These are phyloP conservation scores for Aspergillus quadricinctus DNA, from an alignment of 2,329 filamentous ascomycete species.

Conservation along the genomic window DNA sequence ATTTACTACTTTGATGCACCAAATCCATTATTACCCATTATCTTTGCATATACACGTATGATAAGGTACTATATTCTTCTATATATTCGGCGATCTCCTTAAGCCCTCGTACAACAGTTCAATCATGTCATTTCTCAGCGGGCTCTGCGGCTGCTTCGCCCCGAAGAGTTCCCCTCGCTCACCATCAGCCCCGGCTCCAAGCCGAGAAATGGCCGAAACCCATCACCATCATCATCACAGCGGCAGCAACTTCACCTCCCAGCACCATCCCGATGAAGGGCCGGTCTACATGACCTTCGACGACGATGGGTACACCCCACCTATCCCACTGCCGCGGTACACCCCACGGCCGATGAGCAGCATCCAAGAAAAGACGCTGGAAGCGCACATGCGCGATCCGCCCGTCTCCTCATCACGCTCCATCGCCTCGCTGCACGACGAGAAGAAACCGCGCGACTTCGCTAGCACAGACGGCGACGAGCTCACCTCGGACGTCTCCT, in stretches of 20 bases:
- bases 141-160: slow-evolving; percentile 23
- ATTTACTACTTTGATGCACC: not conserved
- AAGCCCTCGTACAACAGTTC: not conserved
- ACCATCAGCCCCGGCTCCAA: slow-evolving; percentile 1
- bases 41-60: not conserved
- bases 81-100: not conserved
- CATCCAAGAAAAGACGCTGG: slow-evolving; percentile 38
- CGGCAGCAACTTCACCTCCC: not conserved
- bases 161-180: slow-evolving; percentile 1
- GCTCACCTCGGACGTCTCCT: slow-evolving; percentile 36
- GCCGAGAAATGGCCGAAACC: not conserved
- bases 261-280: not conserved
- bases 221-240: not conserved
- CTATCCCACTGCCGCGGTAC: slow-evolving; percentile 38
- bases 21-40: not conserved
- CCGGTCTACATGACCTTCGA: slow-evolving; percentile 2
- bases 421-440: slow-evolving; percentile 18
- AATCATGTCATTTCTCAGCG: slow-evolving; percentile 20
- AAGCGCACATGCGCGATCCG: slow-evolving; percentile 29
- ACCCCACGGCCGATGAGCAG: slow-evolving; percentile 34
- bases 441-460: slow-evolving; percentile 28
- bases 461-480: slow-evolving; percentile 21
- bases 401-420: slow-evolving; percentile 21
- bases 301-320: slow-evolving; percentile 28
- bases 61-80: not conserved